phyloP scores from a whole-genome alignment of 75 land plant species.

The Picea glauca region DNA sequence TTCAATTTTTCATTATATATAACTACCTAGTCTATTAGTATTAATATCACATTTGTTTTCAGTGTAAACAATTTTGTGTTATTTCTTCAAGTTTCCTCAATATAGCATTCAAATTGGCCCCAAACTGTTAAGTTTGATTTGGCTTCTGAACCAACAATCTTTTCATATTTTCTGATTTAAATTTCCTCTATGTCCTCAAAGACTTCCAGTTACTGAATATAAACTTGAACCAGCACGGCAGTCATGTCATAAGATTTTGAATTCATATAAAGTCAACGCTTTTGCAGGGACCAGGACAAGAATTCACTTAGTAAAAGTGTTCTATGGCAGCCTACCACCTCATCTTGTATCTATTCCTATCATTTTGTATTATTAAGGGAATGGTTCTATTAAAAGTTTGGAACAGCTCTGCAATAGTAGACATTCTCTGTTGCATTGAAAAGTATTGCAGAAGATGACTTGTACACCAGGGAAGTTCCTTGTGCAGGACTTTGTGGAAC shows the following conservation, averaged over 20 bases:
- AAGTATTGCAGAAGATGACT: not conserved
- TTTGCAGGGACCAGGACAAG: slow-evolving; percentile 5
- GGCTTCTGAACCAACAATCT: not conserved
- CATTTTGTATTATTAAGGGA: not conserved
- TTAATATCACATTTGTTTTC: too few relatives aligned
- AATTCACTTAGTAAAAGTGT: not conserved
- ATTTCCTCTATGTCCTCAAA: not conserved
- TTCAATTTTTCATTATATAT: too few relatives aligned
- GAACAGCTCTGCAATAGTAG: not conserved
- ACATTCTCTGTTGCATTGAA: not conserved
- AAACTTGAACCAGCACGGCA: not conserved
- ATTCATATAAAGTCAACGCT: not conserved
- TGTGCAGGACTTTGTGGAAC: not conserved
- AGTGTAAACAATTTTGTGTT: not conserved
- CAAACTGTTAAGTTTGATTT: not conserved
- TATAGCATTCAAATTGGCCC: not conserved
- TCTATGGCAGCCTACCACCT: not conserved
- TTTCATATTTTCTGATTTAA: not conserved
- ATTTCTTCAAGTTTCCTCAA: not conserved
- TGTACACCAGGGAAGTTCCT: not conserved
- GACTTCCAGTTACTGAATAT: not conserved
- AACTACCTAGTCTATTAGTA: too few relatives aligned
- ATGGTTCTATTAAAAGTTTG: not conserved
- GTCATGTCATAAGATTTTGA: not conserved
- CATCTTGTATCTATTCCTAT: slow-evolving; percentile 1